Base-by-base conservation (phyloP, 169 alveolate genomes). In the Plasmodium gaboni region DNA sequence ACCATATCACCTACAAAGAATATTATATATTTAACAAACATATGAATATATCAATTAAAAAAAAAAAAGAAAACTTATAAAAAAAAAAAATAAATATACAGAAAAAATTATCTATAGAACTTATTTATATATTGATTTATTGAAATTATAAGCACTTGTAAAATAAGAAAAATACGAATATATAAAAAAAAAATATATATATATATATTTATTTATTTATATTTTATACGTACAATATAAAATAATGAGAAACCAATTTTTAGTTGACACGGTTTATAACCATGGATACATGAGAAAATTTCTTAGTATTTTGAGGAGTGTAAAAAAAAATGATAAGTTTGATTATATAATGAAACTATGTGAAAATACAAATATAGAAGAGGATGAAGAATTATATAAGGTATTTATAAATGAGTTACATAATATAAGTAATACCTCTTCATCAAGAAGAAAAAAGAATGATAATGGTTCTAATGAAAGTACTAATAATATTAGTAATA, bases 241-340 rank as follows among this genome's bases (percentile, higher is more conserved):
- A 15, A 65, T 65, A 55, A 67, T 65, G 89, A 46, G 71, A 51
- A 78, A 65, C 73, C 60, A 69, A 24, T 85, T 85, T 85, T 46
- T 85, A 61, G 92, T 70, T 24, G 72, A 85, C 26, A 71, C 78
- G 10, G 59, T 85, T 85, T 85, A 69, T 50, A 85, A 85, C 44
- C 92, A 85, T 71, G 74, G 57, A 15, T 26, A 85, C 61, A 70
- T 85, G 70, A 71, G 48, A 60, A 85, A 70, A 42, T 53, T 85
- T 44, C 48, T 85, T 19, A 86, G 92, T 28, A 48, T 85, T 5
- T 9, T 85, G 13, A 55, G 26, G 48, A 85, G 92, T 55, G 28
- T 85, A 85, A 85, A 59, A 42, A 85, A 59, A 17, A 85, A 73
- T 65, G 55, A 71, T 9, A 85, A 70, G n/a, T 64, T 85, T 13